A percentile compares a stretch with the other conserved stretches of the same genome.
These are phyloP conservation scores for Suhomyces pyralidae DNA, from an alignment of 805 yeast species.

Conservation along the genomic window DNA sequence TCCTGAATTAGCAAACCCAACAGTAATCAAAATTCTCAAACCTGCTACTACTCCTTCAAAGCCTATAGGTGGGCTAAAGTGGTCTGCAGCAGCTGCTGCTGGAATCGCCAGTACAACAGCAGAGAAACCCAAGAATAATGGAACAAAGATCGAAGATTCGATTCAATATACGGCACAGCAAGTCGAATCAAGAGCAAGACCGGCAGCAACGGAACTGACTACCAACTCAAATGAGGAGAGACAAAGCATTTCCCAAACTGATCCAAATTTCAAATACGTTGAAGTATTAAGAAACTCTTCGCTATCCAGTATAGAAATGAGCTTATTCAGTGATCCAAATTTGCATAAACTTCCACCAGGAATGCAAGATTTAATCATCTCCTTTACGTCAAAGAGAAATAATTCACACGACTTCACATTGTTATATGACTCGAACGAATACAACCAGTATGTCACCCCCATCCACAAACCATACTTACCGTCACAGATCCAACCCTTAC, in stretches of 20 bases:
- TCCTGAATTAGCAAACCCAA: slow-evolving; percentile 36
- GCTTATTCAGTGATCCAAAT: slow-evolving; percentile 33
- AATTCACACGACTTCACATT: slow-evolving; percentile 19
- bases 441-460: slow-evolving; percentile 25
- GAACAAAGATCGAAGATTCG: not conserved
- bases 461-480: slow-evolving; percentile 38
- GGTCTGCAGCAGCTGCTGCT: slow-evolving; percentile 54
- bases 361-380: slow-evolving; percentile 39
- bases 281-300: slow-evolving; percentile 31
- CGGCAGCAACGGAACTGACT: not conserved
- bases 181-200: not conserved
- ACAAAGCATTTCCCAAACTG: not conserved
- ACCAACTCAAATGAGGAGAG: not conserved
- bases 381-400: slow-evolving; percentile 35
- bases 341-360: slow-evolving; percentile 41
- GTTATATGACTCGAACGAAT: slow-evolving; percentile 19
- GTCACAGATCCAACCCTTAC: slow-evolving; percentile 10
- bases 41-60: slow-evolving; percentile 56
- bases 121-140: not conserved
- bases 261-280: slow-evolving; percentile 11
- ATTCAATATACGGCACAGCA: not conserved
- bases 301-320: slow-evolving; percentile 29
- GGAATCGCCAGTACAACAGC: slow-evolving; percentile 18
- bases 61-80: slow-evolving; percentile 53
- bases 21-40: slow-evolving; percentile 43